These are phyloP conservation scores for Polymyxa betae DNA, from an alignment of 208 protist genomes.

Conservation along the genomic window DNA sequence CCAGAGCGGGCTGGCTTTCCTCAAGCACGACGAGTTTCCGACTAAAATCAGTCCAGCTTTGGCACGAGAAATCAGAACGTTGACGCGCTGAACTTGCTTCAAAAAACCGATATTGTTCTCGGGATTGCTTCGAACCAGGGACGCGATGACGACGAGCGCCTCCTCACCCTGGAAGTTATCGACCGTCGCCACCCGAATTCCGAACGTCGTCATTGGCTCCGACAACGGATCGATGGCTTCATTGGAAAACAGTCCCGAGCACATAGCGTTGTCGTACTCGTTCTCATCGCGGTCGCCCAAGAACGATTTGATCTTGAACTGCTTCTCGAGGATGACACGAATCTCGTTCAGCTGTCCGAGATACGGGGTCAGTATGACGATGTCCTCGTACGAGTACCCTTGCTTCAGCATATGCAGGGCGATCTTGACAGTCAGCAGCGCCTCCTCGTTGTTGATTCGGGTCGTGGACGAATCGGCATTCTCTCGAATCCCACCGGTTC, in stretches of 20 bases:
- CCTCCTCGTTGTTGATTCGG: background rate
- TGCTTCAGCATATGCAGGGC: background rate
- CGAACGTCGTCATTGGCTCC: too few relatives aligned
- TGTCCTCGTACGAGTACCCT: background rate
- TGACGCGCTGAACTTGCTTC: background rate
- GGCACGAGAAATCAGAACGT: constrained; percentile 34
- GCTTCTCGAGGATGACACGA: background rate
- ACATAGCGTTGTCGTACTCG: background rate
- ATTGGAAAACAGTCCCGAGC: background rate
- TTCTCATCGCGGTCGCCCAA: background rate
- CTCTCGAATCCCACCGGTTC: too few relatives aligned
- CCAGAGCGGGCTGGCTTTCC: background rate
- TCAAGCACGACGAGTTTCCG: background rate
- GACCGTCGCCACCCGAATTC: constrained; percentile 1
- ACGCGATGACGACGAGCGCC: background rate
- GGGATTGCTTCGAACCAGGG: background rate
- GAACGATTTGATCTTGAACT: background rate
- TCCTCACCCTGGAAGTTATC: constrained; percentile 50
- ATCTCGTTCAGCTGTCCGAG: background rate
- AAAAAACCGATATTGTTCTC: background rate
- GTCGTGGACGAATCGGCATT: background rate
- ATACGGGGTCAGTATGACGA: background rate
- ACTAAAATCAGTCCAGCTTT: background rate
- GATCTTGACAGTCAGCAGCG: background rate
- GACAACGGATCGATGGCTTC: background rate